A percentile compares a stretch with the other conserved stretches of the same genome.
Evolutionary conservation across 805 yeast genomes (phyloP).

Genomic region (Vanderwaltozyma yarrowii): DNA sequence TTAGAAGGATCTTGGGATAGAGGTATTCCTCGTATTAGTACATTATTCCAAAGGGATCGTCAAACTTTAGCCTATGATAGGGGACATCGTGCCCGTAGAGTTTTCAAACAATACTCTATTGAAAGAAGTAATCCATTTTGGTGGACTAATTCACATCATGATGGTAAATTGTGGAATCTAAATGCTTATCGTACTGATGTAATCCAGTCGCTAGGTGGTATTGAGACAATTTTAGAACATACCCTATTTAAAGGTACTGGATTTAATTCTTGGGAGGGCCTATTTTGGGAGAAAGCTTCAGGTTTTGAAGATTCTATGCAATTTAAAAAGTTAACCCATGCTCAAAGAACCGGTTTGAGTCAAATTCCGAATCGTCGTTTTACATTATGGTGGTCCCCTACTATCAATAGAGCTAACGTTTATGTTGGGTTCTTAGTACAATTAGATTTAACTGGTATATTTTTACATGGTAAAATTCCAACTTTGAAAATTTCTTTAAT

Average conservation of each 20-base stretch:
- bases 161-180: conserved; percentile 91
- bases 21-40: conserved; percentile 92
- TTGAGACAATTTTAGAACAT: conserved; percentile 91
- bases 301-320: conserved; percentile 96
- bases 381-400: conserved; percentile 99
- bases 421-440: conserved; percentile 97
- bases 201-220: conserved; percentile 94
- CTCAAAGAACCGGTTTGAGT: conserved; percentile 92
- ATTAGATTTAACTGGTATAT: conserved; percentile 91
- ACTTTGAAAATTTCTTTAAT: conserved; percentile 90
- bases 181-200: conserved; percentile 91
- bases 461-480: conserved; percentile 95
- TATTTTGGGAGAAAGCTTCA: conserved; percentile 96
- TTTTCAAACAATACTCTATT: conserved; percentile 63
- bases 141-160: conserved; percentile 94
- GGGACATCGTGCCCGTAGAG: conserved; percentile 79
- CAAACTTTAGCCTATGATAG: conserved; percentile 91
- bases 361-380: conserved; percentile 97
- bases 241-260: conserved; percentile 95
- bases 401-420: conserved; percentile 94
- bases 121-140: conserved; percentile 80
- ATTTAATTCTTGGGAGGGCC: conserved; percentile 95
- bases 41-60: conserved; percentile 88
- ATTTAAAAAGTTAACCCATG: conserved; percentile 89
- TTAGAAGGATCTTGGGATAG: conserved; percentile 93